These are phyloP conservation scores for Pseudocercospora crystallina DNA, from an alignment of 2,329 filamentous ascomycete genomes.

Conservation along the genomic window DNA sequence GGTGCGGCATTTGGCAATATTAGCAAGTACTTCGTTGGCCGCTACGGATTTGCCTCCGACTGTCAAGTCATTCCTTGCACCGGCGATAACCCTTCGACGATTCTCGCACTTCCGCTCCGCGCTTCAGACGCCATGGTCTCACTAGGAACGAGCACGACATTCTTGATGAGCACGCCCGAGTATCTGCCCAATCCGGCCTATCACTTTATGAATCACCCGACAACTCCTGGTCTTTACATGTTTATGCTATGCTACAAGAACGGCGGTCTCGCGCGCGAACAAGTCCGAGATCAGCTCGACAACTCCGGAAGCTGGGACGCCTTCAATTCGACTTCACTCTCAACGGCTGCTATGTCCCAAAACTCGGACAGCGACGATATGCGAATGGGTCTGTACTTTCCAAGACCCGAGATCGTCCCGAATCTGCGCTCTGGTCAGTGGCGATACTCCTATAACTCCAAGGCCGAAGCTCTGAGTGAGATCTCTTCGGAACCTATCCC, in stretches of 20 bases:
- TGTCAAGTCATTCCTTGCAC: conserved; percentile 85
- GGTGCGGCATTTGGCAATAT: conserved; percentile 75
- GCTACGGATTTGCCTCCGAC: conserved; percentile 73
- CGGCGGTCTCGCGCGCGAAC: conserved; percentile 87
- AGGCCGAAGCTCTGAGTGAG: conserved; percentile 47
- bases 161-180: conserved; percentile 92
- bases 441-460: conserved; percentile 66
- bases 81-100: conserved; percentile 94
- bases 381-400: conserved; percentile 92
- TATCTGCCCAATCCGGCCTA: conserved; percentile 89
- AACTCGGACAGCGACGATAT: conserved; percentile 54
- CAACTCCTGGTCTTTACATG: conserved; percentile 89
- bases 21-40: conserved; percentile 72
- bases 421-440: conserved; percentile 84
- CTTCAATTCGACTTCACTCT: conserved; percentile 74
- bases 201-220: conserved; percentile 98
- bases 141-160: conserved; percentile 91
- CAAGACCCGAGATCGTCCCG: conserved; percentile 91
- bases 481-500: conserved; percentile 47
- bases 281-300: conserved; percentile 79
- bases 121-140: conserved; percentile 92
- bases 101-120: conserved; percentile 82
- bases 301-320: conserved; percentile 64
- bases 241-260: conserved; percentile 99
- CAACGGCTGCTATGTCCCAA: conserved; percentile 69